Conservation (phyloP, 164 flowering plant genomes). For the Chloranthus sessilifolius region DNA sequence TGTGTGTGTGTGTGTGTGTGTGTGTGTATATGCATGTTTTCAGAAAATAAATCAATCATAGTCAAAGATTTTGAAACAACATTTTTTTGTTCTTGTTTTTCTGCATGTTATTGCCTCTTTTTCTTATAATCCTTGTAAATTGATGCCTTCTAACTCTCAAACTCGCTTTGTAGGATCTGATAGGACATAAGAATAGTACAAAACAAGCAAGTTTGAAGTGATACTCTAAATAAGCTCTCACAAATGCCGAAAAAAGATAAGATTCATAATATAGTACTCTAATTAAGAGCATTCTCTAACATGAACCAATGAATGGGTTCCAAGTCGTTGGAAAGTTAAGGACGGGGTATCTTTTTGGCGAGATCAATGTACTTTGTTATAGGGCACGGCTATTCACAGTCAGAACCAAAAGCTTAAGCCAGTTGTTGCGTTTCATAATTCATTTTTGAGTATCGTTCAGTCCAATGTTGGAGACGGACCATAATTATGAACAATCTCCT, state of each 20-base stretch:
- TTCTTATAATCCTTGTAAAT: too few relatives aligned
- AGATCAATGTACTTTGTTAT: slow-evolving; percentile 87
- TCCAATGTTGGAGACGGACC: slow-evolving; percentile 83
- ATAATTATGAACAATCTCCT: too few relatives aligned
- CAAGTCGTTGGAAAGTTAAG: slow-evolving; percentile 68
- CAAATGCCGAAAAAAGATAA: too few relatives aligned
- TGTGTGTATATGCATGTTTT: too few relatives aligned
- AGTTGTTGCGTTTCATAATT: slow-evolving; percentile 73
- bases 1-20: background rate
- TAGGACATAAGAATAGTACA: slow-evolving; percentile 49
- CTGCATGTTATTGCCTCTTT: too few relatives aligned
- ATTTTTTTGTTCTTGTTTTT: too few relatives aligned
- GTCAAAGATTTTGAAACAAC: too few relatives aligned
- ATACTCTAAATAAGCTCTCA: too few relatives aligned
- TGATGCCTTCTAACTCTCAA: background rate
- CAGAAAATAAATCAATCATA: too few relatives aligned
- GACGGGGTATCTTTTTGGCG: slow-evolving; percentile 72
- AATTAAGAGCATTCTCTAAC: too few relatives aligned
- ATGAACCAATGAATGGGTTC: too few relatives aligned
- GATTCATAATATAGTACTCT: too few relatives aligned
- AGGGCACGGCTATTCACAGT: slow-evolving; percentile 82
- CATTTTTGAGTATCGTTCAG: slow-evolving; percentile 73
- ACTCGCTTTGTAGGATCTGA: slow-evolving; percentile 49
- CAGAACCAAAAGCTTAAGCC: slow-evolving; percentile 72
- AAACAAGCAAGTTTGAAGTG: slow-evolving; percentile 69